Evolutionary conservation across 345 rosid species (phyloP), one percentile per base, ranked within the genome.

Genomic region (Gossypium ekmanianum): DNA sequence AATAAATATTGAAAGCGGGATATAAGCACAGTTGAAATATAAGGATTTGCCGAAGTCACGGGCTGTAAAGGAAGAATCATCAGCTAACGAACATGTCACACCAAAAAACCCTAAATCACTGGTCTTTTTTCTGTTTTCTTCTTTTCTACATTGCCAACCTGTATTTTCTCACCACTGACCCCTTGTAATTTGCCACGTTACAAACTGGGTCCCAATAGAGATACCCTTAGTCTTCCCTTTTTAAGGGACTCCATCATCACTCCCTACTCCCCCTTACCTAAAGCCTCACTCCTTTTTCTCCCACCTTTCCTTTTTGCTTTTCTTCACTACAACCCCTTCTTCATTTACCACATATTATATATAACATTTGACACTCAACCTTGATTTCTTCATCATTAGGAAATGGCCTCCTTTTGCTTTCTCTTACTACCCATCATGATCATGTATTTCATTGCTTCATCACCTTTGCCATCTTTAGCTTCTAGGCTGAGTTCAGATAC

Each of bases 371-470:
- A 54, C 77, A 20, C 76, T 76, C 86, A 69, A 17, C 82, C 79
- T 85, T 85, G 85, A 77, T 82, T 85, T 80, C 84, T 82, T 82
- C 85, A 88, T 87, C 91, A 89, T 83, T 87, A 75, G 75, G 75
- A 83, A 57, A 57, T 89, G 97, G 81, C 84, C 78, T 85, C 80
- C 76, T 85, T 80, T 81, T 78, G 82, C 79, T 79, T 84, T 73
- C 79, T 75, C 74, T 61, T 68, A 69, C 52, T 75, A 68, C 62
- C 75, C 66, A 62, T 84, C 75, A 79, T 78, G 70, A 76, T 78
- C 70, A 66, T 72, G 72, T 74, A 80, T 74, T 50, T 85, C 74
- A 67, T 73, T 57, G 72, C 74, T 63, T 81, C 79, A 29, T 80
- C 79, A 45, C 81, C 87, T n/a, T 80, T 76, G 39, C 82, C 55